Evolutionary conservation across 176 grass and related monocot species (phyloP).

Genomic region (Carex kokanica): DNA sequence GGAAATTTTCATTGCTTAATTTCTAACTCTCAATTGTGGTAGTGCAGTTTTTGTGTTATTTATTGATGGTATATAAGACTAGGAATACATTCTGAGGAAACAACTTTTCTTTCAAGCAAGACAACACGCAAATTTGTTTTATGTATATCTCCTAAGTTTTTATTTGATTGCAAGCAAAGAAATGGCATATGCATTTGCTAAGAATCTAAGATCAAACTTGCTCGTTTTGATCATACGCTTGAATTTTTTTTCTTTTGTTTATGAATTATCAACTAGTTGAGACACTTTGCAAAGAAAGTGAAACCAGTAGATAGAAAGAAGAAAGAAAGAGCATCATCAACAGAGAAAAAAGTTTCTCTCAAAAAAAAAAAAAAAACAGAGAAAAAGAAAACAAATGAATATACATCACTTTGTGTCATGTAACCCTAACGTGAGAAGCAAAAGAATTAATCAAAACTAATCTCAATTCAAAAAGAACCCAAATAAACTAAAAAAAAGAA

Average conservation of each 20-base stretch:
- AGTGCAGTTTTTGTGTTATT: background rate
- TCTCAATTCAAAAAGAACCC: constrained; percentile 1
- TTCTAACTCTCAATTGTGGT: background rate
- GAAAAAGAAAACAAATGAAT: background rate
- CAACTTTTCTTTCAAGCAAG: background rate
- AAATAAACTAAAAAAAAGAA: constrained; percentile 28
- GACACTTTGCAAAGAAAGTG: constrained; percentile 18
- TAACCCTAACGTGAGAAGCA: constrained; percentile 2
- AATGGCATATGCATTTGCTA: background rate
- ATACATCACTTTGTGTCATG: constrained; percentile 23
- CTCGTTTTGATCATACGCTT: background rate
- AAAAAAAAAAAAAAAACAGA: background rate
- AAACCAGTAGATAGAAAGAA: background rate
- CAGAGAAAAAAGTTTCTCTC: no score
- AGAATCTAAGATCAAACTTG: background rate
- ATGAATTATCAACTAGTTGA: background rate
- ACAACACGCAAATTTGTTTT: background rate
- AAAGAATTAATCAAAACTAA: constrained; percentile 26
- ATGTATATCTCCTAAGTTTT: background rate
- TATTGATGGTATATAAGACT: background rate
- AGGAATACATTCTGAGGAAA: background rate
- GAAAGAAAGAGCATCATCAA: background rate
- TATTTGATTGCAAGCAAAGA: background rate
- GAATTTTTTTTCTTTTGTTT: background rate
- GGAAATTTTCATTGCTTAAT: background rate